A percentile compares a stretch with the other conserved stretches of the same genome.
Evolutionary conservation across 2,329 filamentous ascomycete genomes (phyloP).

Genomic region (Diaporthe amygdali): DNA sequence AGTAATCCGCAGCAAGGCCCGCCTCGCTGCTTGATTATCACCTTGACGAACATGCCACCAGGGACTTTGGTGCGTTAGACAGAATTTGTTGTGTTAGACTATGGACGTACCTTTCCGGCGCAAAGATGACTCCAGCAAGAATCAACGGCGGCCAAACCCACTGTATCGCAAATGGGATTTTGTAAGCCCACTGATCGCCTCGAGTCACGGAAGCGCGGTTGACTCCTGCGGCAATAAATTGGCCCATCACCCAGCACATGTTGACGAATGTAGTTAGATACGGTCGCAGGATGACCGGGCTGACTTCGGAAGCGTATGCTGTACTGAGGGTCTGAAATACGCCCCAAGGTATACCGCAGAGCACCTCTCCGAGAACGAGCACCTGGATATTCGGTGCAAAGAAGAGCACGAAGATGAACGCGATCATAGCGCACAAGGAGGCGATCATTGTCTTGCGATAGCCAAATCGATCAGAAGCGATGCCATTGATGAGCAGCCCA

Average conservation of each 20-base stretch:
- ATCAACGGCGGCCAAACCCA: conserved; percentile 80
- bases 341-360: conserved; percentile 67
- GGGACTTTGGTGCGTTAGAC: conserved; percentile 48
- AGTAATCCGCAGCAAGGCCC: conserved; percentile 68
- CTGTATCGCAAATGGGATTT: conserved; percentile 74
- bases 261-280: conserved; percentile 78
- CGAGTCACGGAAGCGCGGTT: conserved; percentile 71
- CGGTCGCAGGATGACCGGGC: conserved; percentile 72
- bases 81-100: not conserved
- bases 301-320: conserved; percentile 75
- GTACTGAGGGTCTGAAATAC: conserved; percentile 63
- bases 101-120: conserved; percentile 54
- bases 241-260: conserved; percentile 77
- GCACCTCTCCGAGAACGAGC: conserved; percentile 65
- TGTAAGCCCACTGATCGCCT: conserved; percentile 67
- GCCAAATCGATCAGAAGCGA: conserved; percentile 68
- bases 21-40: conserved; percentile 68
- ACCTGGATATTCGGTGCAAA: conserved; percentile 64
- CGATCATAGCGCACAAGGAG: conserved; percentile 57
- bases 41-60: conserved; percentile 79
- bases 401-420: conserved; percentile 69
- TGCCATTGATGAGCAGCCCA: conserved; percentile 70
- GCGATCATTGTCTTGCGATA: conserved; percentile 71
- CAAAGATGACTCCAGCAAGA: conserved; percentile 68
- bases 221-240: conserved; percentile 74